These are phyloP conservation scores for Chlorella sp. DNA, from an alignment of 139 green algal genomes.

Conservation along the genomic window DNA sequence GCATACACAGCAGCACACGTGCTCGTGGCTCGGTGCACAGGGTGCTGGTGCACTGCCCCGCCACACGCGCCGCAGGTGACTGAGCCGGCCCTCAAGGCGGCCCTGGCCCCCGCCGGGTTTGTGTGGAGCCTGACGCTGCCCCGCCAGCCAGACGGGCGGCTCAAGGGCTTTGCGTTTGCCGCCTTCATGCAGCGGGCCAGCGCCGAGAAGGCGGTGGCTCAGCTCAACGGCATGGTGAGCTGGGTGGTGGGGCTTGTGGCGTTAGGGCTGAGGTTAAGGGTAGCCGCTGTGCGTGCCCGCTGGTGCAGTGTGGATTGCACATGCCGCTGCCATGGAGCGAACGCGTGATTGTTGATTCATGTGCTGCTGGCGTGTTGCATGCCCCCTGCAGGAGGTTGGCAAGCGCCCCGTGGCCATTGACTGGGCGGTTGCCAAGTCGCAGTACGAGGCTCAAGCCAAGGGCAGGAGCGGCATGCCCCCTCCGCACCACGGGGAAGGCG, in stretches of 20 bases:
- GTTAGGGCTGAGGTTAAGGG: too few species aligned
- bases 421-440: slow-evolving; percentile 80
- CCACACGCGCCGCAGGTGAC: too few species aligned
- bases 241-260: too few species aligned
- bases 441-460: slow-evolving; percentile 36
- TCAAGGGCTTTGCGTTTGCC: slow-evolving; percentile 87
- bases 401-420: slow-evolving; percentile 78
- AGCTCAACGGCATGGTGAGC: slow-evolving; percentile 65
- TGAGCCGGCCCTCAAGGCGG: slow-evolving; percentile 42
- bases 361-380: too few species aligned
- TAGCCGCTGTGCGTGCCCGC: not conserved
- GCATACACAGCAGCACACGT: too few species aligned
- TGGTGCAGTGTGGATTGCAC: not conserved
- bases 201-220: slow-evolving; percentile 69
- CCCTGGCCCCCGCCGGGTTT: slow-evolving; percentile 51
- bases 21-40: too few species aligned
- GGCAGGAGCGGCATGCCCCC: too few species aligned
- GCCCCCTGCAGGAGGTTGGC: slow-evolving; percentile 50
- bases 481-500: too few species aligned
- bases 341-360: not conserved
- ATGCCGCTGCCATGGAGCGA: not conserved
- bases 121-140: slow-evolving; percentile 75
- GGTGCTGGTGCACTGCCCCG: too few species aligned
- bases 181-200: slow-evolving; percentile 65
- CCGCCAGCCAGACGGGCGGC: slow-evolving; percentile 39